Evolutionary conservation across 345 rosid species (phyloP), one percentile per base, ranked within the genome.

Genomic region (Pelargonium nanum): DNA sequence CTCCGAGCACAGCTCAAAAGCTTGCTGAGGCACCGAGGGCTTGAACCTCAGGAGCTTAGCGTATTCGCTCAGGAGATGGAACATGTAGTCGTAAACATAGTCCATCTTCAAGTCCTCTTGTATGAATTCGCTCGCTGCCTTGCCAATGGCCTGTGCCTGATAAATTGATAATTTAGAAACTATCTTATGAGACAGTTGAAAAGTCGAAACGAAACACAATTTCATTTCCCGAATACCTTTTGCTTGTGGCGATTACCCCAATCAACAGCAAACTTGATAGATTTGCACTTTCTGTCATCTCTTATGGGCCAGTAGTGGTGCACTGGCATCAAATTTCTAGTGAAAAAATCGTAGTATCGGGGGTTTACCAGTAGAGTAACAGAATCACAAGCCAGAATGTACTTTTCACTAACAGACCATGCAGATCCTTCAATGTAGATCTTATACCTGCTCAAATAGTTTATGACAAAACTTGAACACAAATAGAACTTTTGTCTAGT

Each of bases 391-490:
- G 96, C 87, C 56, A 89, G 76, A 58, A 86, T 89, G 74, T 89
- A 89, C 70, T 89, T 89, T 64, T 89, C 85, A 25, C 94, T 86
- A 5, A 89, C 94, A 0, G 96, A 89, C 96, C 94, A 89, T 0
- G 89, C 94, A 1, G 85, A 78, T 13, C 96, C 94, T 77, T 89
- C 96, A 9, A 89, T 78, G 54, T 86, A 86, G 56, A 89, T 89
- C 79, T 89, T 89, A 55, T 81, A 89, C 72, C 96, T 88, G 69
- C 24, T 64, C 6, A 20, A 26, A 32, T 9, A 53, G 19, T 4
- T 22, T 21, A 5, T 6, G 7, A 26, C 5, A 19, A 1, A 1
- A n/a, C n/a, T n/a, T n/a, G n/a, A n/a, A n/a, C n/a, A n/a, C n/a
- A n/a, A 17, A 61, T 20, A 24, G 22, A 40, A 15, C 23, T n/a